A percentile compares a stretch with the other conserved stretches of the same genome.
Conservation (phyloP, 805 yeast species). For the Kluyveromyces wickerhamii region DNA sequence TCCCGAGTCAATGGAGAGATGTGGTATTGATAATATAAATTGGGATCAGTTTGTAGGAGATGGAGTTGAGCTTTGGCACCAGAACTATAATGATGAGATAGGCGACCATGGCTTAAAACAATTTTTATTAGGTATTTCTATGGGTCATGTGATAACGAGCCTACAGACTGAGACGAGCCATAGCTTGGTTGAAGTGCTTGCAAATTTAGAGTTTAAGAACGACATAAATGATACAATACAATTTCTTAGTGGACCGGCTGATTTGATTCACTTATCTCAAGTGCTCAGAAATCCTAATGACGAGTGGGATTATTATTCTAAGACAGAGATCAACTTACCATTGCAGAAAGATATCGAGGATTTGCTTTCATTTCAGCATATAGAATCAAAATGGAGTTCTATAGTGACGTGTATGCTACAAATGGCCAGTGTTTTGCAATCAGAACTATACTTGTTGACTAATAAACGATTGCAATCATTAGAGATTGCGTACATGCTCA, state of each 20-base stretch:
- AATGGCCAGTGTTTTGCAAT: not conserved
- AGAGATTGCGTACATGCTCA: slow-evolving; percentile 11
- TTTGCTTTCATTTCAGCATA: slow-evolving; percentile 17
- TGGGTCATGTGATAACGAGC: slow-evolving; percentile 52
- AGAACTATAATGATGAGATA: slow-evolving; percentile 16
- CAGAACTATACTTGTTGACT: slow-evolving; percentile 30
- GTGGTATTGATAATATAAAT: slow-evolving; percentile 41
- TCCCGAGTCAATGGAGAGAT: slow-evolving; percentile 62
- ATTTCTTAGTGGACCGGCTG: slow-evolving; percentile 57
- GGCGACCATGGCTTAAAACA: slow-evolving; percentile 34
- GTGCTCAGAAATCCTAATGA: slow-evolving; percentile 19
- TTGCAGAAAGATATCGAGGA: slow-evolving; percentile 32
- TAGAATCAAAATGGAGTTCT: not conserved
- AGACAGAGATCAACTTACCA: slow-evolving; percentile 38
- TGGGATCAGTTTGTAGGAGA: slow-evolving; percentile 28
- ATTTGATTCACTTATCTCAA: slow-evolving; percentile 41
- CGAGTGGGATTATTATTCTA: slow-evolving; percentile 19
- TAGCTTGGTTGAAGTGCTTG: slow-evolving; percentile 46
- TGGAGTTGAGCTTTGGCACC: slow-evolving; percentile 39
- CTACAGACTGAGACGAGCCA: slow-evolving; percentile 27
- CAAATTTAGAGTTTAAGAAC: slow-evolving; percentile 48
- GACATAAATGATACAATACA: slow-evolving; percentile 42
- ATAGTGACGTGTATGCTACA: not conserved
- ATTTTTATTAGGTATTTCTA: slow-evolving; percentile 53
- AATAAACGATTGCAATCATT: slow-evolving; percentile 11